Conservation (phyloP, 768 basidiomycete species). For the Boletus coccyginus region DNA sequence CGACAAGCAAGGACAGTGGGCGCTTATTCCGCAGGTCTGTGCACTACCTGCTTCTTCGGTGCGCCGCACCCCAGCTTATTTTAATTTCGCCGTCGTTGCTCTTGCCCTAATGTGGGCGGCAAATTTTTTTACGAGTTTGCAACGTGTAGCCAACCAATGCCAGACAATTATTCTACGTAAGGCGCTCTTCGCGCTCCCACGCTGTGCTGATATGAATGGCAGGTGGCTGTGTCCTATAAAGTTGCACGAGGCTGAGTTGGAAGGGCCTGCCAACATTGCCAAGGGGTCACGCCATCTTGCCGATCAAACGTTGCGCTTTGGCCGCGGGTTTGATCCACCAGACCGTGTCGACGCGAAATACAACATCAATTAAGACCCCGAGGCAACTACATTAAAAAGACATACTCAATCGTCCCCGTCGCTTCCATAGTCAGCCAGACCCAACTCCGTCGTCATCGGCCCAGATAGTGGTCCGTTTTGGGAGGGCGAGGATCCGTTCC, state of each 20-base stretch:
- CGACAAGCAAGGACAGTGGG: constrained; percentile 17
- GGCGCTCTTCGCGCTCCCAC: neutral
- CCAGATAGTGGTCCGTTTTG: constrained; percentile 31
- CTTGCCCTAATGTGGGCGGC: too few species aligned
- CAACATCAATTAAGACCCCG: constrained; percentile 3
- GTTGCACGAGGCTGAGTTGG: constrained; percentile 18
- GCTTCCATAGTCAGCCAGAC: constrained; percentile 76
- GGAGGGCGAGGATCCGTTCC: constrained; percentile 40
- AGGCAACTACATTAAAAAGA: constrained; percentile 2
- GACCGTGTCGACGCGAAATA: constrained; percentile 3
- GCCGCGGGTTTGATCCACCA: neutral
- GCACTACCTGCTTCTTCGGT: neutral
- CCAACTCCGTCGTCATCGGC: constrained; percentile 44
- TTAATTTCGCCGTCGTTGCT: too few species aligned
- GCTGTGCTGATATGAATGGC: constrained; percentile 1
- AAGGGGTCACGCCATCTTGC: constrained; percentile 19
- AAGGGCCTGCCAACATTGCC: constrained; percentile 21
- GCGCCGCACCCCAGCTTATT: neutral
- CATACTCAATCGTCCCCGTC: constrained; percentile 50
- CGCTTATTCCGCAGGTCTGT: constrained; percentile 8
- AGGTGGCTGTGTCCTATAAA: constrained; percentile 27
- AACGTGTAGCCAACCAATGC: constrained; percentile 24
- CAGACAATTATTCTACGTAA: constrained; percentile 10
- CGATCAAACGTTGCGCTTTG: neutral
- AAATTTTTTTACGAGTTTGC: constrained; percentile 10